Percentiles rank a stretch among this genome's conserved stretches.
Evolutionary conservation across 2,329 filamentous ascomycete genomes (phyloP).

Genomic region (Colletotrichum sp.): DNA sequence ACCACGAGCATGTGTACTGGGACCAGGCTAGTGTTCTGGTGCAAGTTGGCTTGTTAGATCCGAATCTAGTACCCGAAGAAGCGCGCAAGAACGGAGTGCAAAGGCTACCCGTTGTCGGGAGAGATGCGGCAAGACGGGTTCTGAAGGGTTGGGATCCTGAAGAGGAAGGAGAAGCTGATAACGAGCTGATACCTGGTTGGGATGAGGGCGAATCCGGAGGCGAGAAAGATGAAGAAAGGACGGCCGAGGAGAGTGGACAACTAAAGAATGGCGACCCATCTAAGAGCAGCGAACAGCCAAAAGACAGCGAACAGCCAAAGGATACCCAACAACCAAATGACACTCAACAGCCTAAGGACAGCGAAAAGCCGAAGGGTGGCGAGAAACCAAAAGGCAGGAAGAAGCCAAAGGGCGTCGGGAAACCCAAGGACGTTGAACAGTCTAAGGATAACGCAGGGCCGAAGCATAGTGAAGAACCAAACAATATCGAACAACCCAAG

Average conservation of each 20-base stretch:
- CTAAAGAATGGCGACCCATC: background rate
- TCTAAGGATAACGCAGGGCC: background rate
- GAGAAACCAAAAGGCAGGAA: background rate
- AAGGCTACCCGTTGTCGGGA: constrained; percentile 44
- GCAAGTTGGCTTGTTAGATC: constrained; percentile 63
- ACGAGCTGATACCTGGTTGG: constrained; percentile 43
- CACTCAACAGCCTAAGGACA: background rate
- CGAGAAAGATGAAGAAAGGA: background rate
- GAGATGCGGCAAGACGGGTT: constrained; percentile 41
- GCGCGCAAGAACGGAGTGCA: constrained; percentile 38
- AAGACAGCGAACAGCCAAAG: background rate
- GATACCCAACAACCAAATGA: background rate
- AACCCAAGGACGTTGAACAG: background rate
- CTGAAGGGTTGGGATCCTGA: constrained; percentile 36
- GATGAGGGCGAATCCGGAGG: constrained; percentile 22
- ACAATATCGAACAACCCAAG: background rate
- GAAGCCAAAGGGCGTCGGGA: background rate
- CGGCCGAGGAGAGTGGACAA: background rate
- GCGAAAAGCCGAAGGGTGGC: background rate
- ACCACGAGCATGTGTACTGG: constrained; percentile 70
- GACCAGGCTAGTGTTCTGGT: constrained; percentile 65
- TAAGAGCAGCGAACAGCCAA: background rate
- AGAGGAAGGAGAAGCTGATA: constrained; percentile 48
- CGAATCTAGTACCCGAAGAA: constrained; percentile 37
- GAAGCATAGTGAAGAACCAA: background rate